These are phyloP conservation scores for Narthecium ossifragum DNA, from an alignment of 106 monocot genomes.

Conservation along the genomic window DNA sequence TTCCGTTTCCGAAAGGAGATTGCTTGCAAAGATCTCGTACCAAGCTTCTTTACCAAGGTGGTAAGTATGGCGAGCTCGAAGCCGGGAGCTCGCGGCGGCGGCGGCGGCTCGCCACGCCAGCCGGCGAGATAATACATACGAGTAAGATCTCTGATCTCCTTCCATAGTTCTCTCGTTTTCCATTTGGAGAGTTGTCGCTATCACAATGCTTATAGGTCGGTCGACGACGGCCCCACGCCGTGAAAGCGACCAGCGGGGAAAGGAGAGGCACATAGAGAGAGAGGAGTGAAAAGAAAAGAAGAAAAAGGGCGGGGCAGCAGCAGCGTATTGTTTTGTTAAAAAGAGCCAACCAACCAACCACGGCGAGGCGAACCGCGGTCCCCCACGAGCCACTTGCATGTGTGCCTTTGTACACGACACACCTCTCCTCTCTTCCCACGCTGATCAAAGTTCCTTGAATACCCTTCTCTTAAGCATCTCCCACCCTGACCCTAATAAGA, in stretches of 20 bases:
- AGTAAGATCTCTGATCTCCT: too few relatives aligned
- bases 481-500: conserved; percentile 1
- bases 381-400: conserved; percentile 1
- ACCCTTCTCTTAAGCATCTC: not conserved
- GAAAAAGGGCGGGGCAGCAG: not conserved
- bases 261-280: not conserved
- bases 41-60: too few relatives aligned
- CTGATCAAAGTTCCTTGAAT: not conserved
- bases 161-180: too few relatives aligned
- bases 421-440: too few relatives aligned
- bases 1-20: too few relatives aligned
- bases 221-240: conserved; percentile 15
- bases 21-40: too few relatives aligned
- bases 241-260: conserved; percentile 17
- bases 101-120: too few relatives aligned
- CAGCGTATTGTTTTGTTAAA: too few relatives aligned
- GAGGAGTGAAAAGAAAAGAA: not conserved
- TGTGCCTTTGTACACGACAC: not conserved
- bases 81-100: too few relatives aligned
- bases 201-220: conserved; percentile 37
- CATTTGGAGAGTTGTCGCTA: conserved; percentile 47
- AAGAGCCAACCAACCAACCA: conserved; percentile 3
- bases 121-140: too few relatives aligned
- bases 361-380: conserved; percentile 1
- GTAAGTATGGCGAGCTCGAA: too few relatives aligned